These are phyloP conservation scores for Aureobasidium sp. DNA, from an alignment of 2,329 filamentous ascomycete species.

Conservation along the genomic window DNA sequence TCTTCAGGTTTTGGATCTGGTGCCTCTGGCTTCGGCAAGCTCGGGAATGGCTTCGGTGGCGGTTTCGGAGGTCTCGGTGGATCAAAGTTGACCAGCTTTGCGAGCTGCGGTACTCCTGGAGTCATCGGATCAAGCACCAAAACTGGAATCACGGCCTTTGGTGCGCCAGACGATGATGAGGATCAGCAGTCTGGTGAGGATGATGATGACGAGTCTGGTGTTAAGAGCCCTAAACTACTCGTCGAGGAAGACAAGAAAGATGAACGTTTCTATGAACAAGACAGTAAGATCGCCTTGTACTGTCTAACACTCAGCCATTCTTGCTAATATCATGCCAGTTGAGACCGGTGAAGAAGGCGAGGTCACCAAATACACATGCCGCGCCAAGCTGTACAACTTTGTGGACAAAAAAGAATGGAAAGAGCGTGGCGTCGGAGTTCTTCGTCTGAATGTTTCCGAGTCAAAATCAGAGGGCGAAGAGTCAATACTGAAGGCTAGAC, in stretches of 20 bases:
- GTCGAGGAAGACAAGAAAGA: slow-evolving; percentile 57
- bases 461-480: slow-evolving; percentile 38
- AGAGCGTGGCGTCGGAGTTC: slow-evolving; percentile 74
- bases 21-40: slow-evolving; percentile 36
- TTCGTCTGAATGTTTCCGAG: slow-evolving; percentile 74
- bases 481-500: slow-evolving; percentile 51
- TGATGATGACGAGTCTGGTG: slow-evolving; percentile 39
- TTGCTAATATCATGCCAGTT: slow-evolving; percentile 44
- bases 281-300: slow-evolving; percentile 50
- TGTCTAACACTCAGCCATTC: background rate
- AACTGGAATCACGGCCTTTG: slow-evolving; percentile 63
- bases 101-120: slow-evolving; percentile 31
- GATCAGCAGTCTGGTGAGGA: slow-evolving; percentile 44
- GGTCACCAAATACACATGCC: slow-evolving; percentile 63
- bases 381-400: slow-evolving; percentile 80
- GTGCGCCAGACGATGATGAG: slow-evolving; percentile 62
- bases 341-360: slow-evolving; percentile 87
- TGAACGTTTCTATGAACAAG: slow-evolving; percentile 52
- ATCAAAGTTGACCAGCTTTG: slow-evolving; percentile 60
- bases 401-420: slow-evolving; percentile 67
- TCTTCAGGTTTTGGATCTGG: slow-evolving; percentile 27
- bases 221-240: slow-evolving; percentile 36
- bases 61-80: slow-evolving; percentile 34
- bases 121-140: slow-evolving; percentile 49
- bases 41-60: slow-evolving; percentile 35